Evolutionary conservation across 1,284 basidiomycete species (phyloP), one percentile per base, ranked within the genome.

Genomic region (Puccinia triticina): DNA sequence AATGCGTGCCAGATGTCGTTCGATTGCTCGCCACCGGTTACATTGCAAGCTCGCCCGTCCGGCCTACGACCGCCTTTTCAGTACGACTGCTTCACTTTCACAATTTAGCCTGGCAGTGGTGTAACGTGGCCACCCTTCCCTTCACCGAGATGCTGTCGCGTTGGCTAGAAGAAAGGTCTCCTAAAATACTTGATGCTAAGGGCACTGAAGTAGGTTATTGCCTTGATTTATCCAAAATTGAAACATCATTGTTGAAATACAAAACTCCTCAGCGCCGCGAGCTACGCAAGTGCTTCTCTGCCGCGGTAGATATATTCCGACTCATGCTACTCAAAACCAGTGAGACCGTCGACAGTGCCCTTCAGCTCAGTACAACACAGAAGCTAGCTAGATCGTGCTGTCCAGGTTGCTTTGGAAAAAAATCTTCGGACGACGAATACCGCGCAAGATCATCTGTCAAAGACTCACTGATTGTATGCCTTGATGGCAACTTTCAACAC

Each of bases 91-190:
- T 76, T 5, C 32, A 48, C 23, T 77, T 77, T 48, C 74, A 77
- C 21, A 43, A 61, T 64, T 37, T 50, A 3, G 55, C 61, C 16
- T 77, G 74, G 74, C 55, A 77, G 74, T 76, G 34, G 34, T 76
- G 74, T 55, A 71, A 29, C 29, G 43, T 71, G 1, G 43, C n/a
- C 12, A 71, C 69, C 0, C 69, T 48, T 1, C 69, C 69, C 7
- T 71, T 71, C 18, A 53, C 29, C n/a, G 43, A 71, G 14, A 32
- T 53, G 43, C n/a, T 71, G 4, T 32, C 43, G 0, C 43, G 18
- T 2, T 71, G 69, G 69, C 29, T 71, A 12, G 69, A 71, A 71
- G 43, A 48, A 34, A 1, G 26, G 16, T 71, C 69, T 1, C n/a
- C 3, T 12, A 48, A 50, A 71, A 7, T 66, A 1, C 23, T 14